Conservation (phyloP, 2,329 filamentous ascomycete genomes). For the Diaporthe velutina region DNA sequence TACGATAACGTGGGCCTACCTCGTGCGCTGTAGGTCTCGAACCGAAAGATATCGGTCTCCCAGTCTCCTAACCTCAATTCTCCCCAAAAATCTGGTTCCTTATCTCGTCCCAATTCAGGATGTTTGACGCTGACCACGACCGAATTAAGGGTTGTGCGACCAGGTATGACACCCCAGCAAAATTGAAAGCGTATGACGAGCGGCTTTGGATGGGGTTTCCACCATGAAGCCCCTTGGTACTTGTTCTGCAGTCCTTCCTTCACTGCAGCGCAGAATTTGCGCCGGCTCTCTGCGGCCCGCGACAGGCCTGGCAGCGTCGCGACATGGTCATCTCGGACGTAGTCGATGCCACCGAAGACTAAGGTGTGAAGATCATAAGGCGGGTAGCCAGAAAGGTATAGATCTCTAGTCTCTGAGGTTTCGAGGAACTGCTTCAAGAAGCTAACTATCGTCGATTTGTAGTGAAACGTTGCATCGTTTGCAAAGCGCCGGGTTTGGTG, state of each 20-base stretch:
- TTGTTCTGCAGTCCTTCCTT: neutral
- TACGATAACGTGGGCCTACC: neutral
- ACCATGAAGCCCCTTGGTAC: neutral
- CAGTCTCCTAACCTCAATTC: neutral
- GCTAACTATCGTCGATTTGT: neutral
- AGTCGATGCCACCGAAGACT: neutral
- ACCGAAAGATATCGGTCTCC: neutral
- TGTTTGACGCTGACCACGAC: neutral
- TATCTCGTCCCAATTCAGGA: neutral
- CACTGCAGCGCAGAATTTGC: neutral
- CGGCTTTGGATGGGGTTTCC: neutral
- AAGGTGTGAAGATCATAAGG: neutral
- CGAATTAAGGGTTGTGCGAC: neutral
- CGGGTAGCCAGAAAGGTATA: neutral
- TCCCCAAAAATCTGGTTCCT: too few relatives aligned
- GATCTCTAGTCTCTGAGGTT: neutral
- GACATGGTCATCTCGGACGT: neutral
- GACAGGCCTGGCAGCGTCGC: neutral
- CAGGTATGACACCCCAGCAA: neutral
- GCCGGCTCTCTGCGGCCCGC: neutral
- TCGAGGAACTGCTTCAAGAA: neutral
- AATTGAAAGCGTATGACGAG: neutral
- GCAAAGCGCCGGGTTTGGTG: neutral
- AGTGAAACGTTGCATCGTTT: neutral
- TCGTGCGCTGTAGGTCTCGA: neutral